These are phyloP conservation scores for Fallopia convolvulus DNA, from an alignment of 148 eudicot genomes.

Conservation along the genomic window DNA sequence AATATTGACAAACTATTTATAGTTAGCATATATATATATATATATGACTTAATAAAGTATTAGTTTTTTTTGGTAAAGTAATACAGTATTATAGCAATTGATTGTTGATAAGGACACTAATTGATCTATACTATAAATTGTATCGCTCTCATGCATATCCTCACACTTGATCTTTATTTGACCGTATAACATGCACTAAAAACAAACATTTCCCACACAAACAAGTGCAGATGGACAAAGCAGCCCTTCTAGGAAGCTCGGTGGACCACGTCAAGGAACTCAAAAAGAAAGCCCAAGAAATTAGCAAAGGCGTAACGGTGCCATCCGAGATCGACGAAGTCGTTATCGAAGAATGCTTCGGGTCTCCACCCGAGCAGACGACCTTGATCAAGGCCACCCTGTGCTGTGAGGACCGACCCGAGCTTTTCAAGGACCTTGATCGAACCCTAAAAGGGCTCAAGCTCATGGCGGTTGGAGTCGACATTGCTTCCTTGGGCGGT, in stretches of 20 bases:
- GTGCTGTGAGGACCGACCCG: conserved; percentile 69
- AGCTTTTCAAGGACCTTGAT: conserved; percentile 52
- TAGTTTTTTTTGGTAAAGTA: too few relatives aligned
- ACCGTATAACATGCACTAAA: background rate
- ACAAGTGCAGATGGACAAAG: conserved; percentile 82
- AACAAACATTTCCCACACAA: background rate
- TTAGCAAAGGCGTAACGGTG: conserved; percentile 35
- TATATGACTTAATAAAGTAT: too few relatives aligned
- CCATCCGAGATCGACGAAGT: conserved; percentile 69
- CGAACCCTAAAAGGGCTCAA: conserved; percentile 44
- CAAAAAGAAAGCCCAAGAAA: conserved; percentile 41
- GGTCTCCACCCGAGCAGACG: background rate
- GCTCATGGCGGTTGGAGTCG: conserved; percentile 44
- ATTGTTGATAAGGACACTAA: too few relatives aligned
- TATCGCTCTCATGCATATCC: too few relatives aligned
- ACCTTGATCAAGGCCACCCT: conserved; percentile 46
- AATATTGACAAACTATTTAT: too few relatives aligned
- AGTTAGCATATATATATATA: too few relatives aligned
- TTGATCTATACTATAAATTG: too few relatives aligned
- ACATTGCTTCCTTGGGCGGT: conserved; percentile 70
- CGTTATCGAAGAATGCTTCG: conserved; percentile 24
- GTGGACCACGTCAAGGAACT: conserved; percentile 66
- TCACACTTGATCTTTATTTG: too few relatives aligned
- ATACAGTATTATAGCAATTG: too few relatives aligned
- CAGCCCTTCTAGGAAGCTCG: conserved; percentile 61